Base-by-base conservation (phyloP, 768 basidiomycete genomes). In the Serendipita vermifera region DNA sequence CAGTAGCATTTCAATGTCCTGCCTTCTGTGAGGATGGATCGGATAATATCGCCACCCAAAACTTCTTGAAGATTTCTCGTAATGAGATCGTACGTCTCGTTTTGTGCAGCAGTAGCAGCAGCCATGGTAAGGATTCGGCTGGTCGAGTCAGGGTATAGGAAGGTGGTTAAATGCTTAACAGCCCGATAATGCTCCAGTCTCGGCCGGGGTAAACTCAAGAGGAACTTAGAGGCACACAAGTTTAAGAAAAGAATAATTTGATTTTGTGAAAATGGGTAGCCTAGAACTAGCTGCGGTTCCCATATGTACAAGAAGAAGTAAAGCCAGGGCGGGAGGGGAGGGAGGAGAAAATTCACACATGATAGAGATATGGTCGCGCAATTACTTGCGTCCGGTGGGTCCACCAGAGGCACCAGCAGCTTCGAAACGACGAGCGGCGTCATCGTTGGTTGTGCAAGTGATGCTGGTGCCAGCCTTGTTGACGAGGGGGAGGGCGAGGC, bases 11-110 rank as follows among this genome's bases (percentile, higher is more conserved):
- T 90, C 13, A 83, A 81, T 13, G 81, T 68, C 64, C 81, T 74
- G 15, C 83, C 88, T 65, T 93, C 83, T 5, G 76, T 73, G 22
- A 97, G 73, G 57, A 92, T 82, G 32, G 77, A 73, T 67, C 88
- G 86, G 69, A 99, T 84, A 33, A 74, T 70, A 38, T 94, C 92
- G 2, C 76, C 88, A 22, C 91, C 87, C 3, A 98, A 80, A 3
- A 87, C 83, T 68, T 99, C 96, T 61, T 87, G 81, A 29, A 98
- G 68, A 61, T 85, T 72, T 51, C 93, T 73, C 1, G 88, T 93
- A 57, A 99, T 93, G 40, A 96, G 71, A 24, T 86, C 77, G 72
- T 77, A 93, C 65, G 77, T 83, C 59, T 77, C 66, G 36, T 70
- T n/a, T n/a, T n/a, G n/a, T n/a, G n/a, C n/a, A n/a, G n/a, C n/a